Conservation (phyloP, 208 protist genomes). For the Naegleria gruberi region DNA sequence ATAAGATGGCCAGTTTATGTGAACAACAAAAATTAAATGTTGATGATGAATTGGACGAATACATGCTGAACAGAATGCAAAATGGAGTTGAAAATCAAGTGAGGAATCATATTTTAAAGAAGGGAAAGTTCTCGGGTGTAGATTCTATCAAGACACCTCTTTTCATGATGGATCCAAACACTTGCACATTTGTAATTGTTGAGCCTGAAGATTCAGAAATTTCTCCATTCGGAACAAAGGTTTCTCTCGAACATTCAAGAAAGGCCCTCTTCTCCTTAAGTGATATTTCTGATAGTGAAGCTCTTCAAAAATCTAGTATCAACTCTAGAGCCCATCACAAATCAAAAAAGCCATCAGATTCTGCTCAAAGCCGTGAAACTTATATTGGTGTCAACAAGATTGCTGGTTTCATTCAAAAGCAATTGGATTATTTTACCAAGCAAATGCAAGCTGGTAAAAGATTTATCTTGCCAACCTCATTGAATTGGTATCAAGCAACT, state of each 20-base stretch:
- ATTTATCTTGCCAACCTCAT: background rate
- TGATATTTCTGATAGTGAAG: background rate
- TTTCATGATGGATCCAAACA: background rate
- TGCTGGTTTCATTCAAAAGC: background rate
- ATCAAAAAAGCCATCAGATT: background rate
- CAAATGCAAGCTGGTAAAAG: constrained; percentile 6
- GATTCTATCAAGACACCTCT: background rate
- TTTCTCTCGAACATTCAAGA: background rate
- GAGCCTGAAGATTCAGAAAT: background rate
- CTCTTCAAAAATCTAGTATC: background rate
- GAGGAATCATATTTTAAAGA: constrained; percentile 4
- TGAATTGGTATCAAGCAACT: constrained; percentile 11
- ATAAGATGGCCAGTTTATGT: background rate
- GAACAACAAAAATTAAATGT: background rate
- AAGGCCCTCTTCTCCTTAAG: background rate
- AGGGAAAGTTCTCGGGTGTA: background rate
- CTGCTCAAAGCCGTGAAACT: background rate
- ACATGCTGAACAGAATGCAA: background rate
- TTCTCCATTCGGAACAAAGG: background rate
- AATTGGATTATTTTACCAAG: constrained; percentile 5
- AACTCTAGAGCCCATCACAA: background rate
- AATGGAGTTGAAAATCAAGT: background rate
- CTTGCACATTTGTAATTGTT: background rate
- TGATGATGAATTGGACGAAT: background rate
- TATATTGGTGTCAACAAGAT: background rate